phyloP scores from a whole-genome alignment of 305 asterid species.

The Petunia hybrid region DNA sequence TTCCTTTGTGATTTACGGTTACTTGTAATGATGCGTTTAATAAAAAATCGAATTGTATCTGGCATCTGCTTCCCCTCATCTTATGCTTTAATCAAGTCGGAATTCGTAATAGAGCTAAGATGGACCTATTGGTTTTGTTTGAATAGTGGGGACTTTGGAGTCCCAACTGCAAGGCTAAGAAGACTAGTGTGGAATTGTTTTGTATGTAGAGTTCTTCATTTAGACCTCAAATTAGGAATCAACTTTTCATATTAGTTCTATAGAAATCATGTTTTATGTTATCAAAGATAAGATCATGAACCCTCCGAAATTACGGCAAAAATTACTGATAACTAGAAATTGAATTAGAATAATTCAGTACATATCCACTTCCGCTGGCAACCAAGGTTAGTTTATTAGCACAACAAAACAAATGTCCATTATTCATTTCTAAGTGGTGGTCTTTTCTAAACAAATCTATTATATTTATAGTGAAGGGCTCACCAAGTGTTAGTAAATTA shows the following conservation, averaged over 20 bases:
- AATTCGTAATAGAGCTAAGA: neutral
- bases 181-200: neutral
- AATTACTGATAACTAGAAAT: neutral
- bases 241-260: neutral
- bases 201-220: neutral
- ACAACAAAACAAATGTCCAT: neutral
- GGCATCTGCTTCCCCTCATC: neutral
- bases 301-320: neutral
- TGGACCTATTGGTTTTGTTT: no score
- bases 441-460: no score
- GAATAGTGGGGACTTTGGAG: no score
- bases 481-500: neutral
- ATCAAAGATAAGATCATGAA: neutral
- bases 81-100: neutral
- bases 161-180: neutral
- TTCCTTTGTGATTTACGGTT: neutral
- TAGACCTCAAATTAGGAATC: neutral
- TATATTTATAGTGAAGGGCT: neutral
- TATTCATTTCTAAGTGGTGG: neutral
- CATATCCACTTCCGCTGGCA: neutral
- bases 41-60: neutral
- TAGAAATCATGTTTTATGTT: neutral
- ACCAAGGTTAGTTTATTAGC: neutral
- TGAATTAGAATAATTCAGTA: neutral
- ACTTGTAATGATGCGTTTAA: neutral